Conservation (phyloP, 2,329 filamentous ascomycete genomes). For the Dichotomopilus funicola region DNA sequence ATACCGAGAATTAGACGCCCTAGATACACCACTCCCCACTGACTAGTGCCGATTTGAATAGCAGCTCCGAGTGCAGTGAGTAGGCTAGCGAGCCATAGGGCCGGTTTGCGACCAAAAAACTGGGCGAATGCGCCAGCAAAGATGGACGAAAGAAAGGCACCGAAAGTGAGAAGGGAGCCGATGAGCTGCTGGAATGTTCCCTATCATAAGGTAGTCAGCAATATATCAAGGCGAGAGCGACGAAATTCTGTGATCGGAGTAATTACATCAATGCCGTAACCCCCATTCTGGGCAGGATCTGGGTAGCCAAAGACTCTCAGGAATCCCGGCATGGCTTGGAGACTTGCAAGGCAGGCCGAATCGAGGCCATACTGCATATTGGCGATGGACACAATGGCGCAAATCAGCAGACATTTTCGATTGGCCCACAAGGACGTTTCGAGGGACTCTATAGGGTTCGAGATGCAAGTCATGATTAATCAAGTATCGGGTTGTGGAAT, state of each 20-base stretch:
- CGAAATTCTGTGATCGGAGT: neutral
- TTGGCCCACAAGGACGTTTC: constrained; percentile 35
- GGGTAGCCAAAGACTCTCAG: constrained; percentile 44
- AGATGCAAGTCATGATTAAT: neutral
- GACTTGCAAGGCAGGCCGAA: constrained; percentile 37
- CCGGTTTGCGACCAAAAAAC: constrained; percentile 40
- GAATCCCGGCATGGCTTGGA: constrained; percentile 47
- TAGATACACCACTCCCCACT: constrained; percentile 36
- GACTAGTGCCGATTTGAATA: constrained; percentile 38
- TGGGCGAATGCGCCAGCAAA: constrained; percentile 41
- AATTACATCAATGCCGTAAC: constrained; percentile 37
- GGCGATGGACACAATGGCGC: constrained; percentile 39
- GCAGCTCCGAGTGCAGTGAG: constrained; percentile 38
- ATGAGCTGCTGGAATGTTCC: constrained; percentile 47
- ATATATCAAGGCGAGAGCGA: constrained; percentile 8
- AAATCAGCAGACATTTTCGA: constrained; percentile 40
- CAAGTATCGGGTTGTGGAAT: neutral
- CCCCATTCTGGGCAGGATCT: constrained; percentile 30
- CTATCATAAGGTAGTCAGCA: constrained; percentile 19
- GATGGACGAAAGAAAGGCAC: constrained; percentile 44
- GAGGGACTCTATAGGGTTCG: constrained; percentile 17
- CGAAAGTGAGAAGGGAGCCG: constrained; percentile 44
- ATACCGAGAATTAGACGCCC: constrained; percentile 40
- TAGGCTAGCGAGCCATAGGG: constrained; percentile 41
- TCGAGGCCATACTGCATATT: constrained; percentile 50